Evolutionary conservation across 176 grass and related monocot species (phyloP).

Genomic region (Alopecurus myosuroides): DNA sequence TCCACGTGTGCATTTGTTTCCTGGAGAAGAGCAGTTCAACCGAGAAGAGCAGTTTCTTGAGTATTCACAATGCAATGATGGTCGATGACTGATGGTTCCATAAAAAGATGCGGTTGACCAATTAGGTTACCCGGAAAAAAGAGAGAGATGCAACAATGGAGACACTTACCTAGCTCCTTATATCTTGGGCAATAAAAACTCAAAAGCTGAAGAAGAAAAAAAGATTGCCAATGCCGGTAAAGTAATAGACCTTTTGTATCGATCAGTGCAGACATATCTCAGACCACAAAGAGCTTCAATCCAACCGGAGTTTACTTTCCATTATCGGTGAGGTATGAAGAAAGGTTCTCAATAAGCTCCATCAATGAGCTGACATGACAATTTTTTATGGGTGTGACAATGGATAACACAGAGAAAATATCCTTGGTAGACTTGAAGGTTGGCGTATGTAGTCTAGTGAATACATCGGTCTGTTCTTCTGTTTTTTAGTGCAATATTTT

Average conservation of each 20-base stretch:
- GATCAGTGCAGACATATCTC: too few species aligned
- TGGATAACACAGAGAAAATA: not conserved
- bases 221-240: not conserved
- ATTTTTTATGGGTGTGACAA: too few species aligned
- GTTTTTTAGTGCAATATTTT: not conserved
- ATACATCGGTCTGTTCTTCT: not conserved
- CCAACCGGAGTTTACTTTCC: not conserved
- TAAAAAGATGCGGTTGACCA: too few species aligned
- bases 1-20: too few species aligned
- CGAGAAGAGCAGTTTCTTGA: too few species aligned
- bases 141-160: too few species aligned
- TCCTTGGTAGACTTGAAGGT: not conserved
- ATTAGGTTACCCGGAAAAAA: too few species aligned
- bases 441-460: not conserved
- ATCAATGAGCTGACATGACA: not conserved
- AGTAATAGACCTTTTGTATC: not conserved
- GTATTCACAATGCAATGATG: too few species aligned
- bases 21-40: too few species aligned
- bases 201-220: not conserved
- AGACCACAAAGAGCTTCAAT: not conserved
- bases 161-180: too few species aligned
- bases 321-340: not conserved
- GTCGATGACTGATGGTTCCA: too few species aligned
- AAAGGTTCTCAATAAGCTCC: not conserved
- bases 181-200: not conserved